phyloP scores from a whole-genome alignment of 2,329 filamentous ascomycete species.

The Sarocladiaceae sp. region DNA sequence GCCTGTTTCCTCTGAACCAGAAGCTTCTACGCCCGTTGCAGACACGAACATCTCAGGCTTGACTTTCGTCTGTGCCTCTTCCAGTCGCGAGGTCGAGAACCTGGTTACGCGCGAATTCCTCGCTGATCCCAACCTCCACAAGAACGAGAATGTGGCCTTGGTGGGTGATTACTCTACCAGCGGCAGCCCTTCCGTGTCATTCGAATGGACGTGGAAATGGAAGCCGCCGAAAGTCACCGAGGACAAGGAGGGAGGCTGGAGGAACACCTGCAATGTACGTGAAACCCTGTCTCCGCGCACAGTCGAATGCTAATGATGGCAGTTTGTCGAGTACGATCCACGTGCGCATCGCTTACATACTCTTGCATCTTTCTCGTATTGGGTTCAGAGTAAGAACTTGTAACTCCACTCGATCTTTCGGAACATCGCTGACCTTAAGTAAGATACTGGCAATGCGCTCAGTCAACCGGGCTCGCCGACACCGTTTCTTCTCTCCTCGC shows the following conservation, averaged over 20 bases:
- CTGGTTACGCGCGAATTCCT: conserved; percentile 93
- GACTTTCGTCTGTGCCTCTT: conserved; percentile 88
- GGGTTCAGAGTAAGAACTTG: conserved; percentile 67
- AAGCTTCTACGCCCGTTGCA: conserved; percentile 15
- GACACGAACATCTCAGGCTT: conserved; percentile 83
- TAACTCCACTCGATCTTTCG: not conserved
- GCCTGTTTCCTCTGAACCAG: conserved; percentile 32
- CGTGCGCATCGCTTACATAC: conserved; percentile 83
- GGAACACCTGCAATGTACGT: conserved; percentile 83
- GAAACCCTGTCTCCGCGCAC: not conserved
- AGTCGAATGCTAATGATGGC: conserved; percentile 18
- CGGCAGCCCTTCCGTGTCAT: conserved; percentile 77
- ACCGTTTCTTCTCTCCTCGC: conserved; percentile 65
- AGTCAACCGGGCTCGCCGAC: conserved; percentile 61
- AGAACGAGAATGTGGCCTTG: conserved; percentile 90
- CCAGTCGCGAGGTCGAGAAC: conserved; percentile 81
- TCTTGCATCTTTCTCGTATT: conserved; percentile 89
- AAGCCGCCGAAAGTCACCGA: conserved; percentile 76
- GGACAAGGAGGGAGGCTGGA: conserved; percentile 86
- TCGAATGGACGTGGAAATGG: conserved; percentile 97
- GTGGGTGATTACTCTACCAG: conserved; percentile 87
- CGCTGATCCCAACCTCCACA: conserved; percentile 93
- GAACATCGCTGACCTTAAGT: not conserved
- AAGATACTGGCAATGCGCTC: conserved; percentile 21
- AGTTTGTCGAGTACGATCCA: conserved; percentile 97